Evolutionary conservation across 106 monocot genomes (phyloP), one percentile per base, ranked within the genome.

Genomic region (Dioscorea alata): DNA sequence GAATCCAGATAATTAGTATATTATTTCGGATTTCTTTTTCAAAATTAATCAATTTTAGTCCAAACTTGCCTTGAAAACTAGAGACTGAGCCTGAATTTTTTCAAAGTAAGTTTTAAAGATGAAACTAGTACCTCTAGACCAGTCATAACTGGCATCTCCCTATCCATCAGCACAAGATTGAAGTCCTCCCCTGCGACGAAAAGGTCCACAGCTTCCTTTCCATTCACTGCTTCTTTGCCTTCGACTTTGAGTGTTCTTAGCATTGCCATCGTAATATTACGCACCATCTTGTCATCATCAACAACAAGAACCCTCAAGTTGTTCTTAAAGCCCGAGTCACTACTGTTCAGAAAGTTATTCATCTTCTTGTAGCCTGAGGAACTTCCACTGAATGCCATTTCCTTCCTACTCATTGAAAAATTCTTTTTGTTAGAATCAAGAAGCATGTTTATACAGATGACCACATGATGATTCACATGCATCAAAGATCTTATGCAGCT

Each of bases 111-210:
- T 18, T 54, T 12, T 12, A 17, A 51, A 51, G 51, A 17, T 1
- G 0, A 34, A 33, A 34, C 19, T 34, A 19, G 4, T 19, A 65
- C 64, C 64, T 65, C n/a, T 14, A 19, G 4, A 6, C 64, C 64
- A 48, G 19, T 42, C 64, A 65, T 65, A 48, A 65, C 34, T 35
- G 64, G 64, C 35, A 65, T 65, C 42, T 65, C 64, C 4, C 12
- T 34, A 48, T 65, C 64, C 34, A 65, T 65, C n/a, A 65, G n/a
- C 12, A 65, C 64, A 19, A 65, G 33, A 17, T 65, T 34, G 20
- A 65, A 65, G n/a, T 34, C 42, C 4, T 9, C 3, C 19, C 64
- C 64, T 35, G 35, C 16, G 18, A 16, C 13, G 2, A 65, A 65
- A 21, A 65, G 1, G 18, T 65, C 64, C 5, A 65, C 35, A 42